A percentile compares a stretch with the other conserved stretches of the same genome.
phyloP scores from a whole-genome alignment of 148 eudicot genomes.

The Salicornia ramosissima region DNA sequence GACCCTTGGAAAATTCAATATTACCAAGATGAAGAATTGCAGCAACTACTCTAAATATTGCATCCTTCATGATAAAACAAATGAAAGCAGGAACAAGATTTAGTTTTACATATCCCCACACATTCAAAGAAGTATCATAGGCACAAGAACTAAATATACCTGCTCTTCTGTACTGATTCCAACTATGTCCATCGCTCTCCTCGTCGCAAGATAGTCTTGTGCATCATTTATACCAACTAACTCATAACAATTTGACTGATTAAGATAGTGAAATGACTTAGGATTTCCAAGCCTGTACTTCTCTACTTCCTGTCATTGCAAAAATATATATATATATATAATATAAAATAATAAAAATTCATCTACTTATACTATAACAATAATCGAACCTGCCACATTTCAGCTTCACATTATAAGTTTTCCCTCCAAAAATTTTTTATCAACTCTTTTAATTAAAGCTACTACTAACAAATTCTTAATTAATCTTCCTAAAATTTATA shows the following conservation, averaged over 20 bases:
- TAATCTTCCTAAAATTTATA: too few relatives aligned
- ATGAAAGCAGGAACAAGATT: constrained; percentile 7
- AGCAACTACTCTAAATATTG: constrained; percentile 86
- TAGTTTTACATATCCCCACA: constrained; percentile 12
- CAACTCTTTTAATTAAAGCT: too few relatives aligned
- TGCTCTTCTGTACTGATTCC: constrained; percentile 78
- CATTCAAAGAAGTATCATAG: constrained; percentile 12
- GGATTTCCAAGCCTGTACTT: constrained; percentile 80
- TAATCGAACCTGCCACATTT: too few relatives aligned
- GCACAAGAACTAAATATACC: constrained; percentile 31
- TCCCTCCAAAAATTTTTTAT: too few relatives aligned
- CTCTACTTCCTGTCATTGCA: constrained; percentile 49
- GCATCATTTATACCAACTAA: constrained; percentile 72
- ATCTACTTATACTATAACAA: too few relatives aligned
- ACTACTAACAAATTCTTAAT: too few relatives aligned
- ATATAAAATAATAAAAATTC: too few relatives aligned
- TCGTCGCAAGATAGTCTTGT: constrained; percentile 75
- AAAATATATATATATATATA: too few relatives aligned
- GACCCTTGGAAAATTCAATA: constrained; percentile 61
- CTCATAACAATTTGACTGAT: constrained; percentile 73
- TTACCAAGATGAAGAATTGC: constrained; percentile 86
- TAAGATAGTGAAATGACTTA: constrained; percentile 71
- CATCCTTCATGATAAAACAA: constrained; percentile 47
- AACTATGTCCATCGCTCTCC: constrained; percentile 91
- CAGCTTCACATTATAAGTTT: too few relatives aligned